Evolutionary conservation across 2,329 filamentous ascomycete species (phyloP), one percentile per base, ranked within the genome.

Genomic region (Nannizziopsis barbatae): DNA sequence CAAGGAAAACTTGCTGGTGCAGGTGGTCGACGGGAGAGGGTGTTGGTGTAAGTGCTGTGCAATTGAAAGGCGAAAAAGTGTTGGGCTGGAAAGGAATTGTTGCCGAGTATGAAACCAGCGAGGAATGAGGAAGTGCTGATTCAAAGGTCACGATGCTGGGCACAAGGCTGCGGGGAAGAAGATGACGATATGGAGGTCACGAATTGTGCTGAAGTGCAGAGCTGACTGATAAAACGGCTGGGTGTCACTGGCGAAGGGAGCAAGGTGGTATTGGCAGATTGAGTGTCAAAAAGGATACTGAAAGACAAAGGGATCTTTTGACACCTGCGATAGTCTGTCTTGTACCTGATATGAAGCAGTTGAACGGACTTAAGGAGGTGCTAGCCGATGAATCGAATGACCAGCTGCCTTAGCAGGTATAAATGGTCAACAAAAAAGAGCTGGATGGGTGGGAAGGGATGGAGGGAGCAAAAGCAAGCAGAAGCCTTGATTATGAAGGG

Each of bases 1-100:
- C 72, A 86, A 88, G 74, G 83, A 88, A 89, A 90, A 88, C 83
- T 81, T 85, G 86, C 83, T 87, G 84, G 83, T 89, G 84, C 68
- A 73, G 66, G 66, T 64, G 65, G 60, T 63, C 63, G 62, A 58
- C 50, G 57, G 57, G 44, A 49, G 51, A 50, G 31, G 47, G 47
- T 50, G 42, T 38, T 46, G 52, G 47, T 41, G 47, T 42, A 27
- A 27, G 22, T 27, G 44, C 40, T 43, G 49, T 51, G 41, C 43
- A 40, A 39, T 52, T 51, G 18, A 50, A 45, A 52, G 31, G 45
- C 38, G 36, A 27, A 27, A n/a, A 52, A 48, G 47, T 43, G 33
- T 31, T 44, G 17, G 46, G 41, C 46, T 49, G 45, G 42, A 35
- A 42, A 47, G 17, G 45, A 47, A 42, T 47, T 37, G 17, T 47